Percentiles rank a stretch among this genome's conserved stretches.
phyloP scores from a whole-genome alignment of 768 basidiomycete genomes.

The Boletus sp. region DNA sequence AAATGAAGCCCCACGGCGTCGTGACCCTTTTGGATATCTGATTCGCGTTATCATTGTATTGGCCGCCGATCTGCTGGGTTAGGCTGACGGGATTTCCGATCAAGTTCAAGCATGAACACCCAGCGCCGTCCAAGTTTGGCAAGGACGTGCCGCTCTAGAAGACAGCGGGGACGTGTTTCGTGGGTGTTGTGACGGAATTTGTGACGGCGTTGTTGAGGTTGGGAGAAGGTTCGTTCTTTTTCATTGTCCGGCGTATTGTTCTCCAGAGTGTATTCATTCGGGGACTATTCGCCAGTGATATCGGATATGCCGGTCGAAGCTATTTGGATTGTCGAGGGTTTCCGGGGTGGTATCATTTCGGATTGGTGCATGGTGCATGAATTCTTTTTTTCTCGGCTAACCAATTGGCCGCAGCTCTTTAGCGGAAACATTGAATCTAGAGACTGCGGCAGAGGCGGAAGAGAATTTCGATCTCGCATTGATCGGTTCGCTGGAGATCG shows the following conservation, averaged over 20 bases:
- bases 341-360: slow-evolving; percentile 76
- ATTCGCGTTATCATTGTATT: background rate
- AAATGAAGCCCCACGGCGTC: slow-evolving; percentile 19
- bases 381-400: background rate
- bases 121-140: slow-evolving; percentile 82
- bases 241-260: background rate
- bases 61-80: background rate
- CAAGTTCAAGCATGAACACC: slow-evolving; percentile 94
- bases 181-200: slow-evolving; percentile 71
- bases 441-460: slow-evolving; percentile 66
- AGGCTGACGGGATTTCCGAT: slow-evolving; percentile 89
- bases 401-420: slow-evolving; percentile 43
- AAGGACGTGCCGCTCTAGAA: slow-evolving; percentile 92
- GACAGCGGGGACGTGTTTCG: slow-evolving; percentile 81
- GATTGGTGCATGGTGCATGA: slow-evolving; percentile 64
- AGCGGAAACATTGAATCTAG: slow-evolving; percentile 55
- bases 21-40: background rate
- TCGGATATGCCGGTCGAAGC: slow-evolving; percentile 67
- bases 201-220: slow-evolving; percentile 49
- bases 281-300: slow-evolving; percentile 40
- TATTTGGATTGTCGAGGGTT: slow-evolving; percentile 86
- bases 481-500: slow-evolving; percentile 72
- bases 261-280: background rate
- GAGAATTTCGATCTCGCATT: slow-evolving; percentile 85
- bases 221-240: slow-evolving; percentile 43